Evolutionary conservation across 2,329 filamentous ascomycete genomes (phyloP).

Genomic region (Fusarium pilosicola): DNA sequence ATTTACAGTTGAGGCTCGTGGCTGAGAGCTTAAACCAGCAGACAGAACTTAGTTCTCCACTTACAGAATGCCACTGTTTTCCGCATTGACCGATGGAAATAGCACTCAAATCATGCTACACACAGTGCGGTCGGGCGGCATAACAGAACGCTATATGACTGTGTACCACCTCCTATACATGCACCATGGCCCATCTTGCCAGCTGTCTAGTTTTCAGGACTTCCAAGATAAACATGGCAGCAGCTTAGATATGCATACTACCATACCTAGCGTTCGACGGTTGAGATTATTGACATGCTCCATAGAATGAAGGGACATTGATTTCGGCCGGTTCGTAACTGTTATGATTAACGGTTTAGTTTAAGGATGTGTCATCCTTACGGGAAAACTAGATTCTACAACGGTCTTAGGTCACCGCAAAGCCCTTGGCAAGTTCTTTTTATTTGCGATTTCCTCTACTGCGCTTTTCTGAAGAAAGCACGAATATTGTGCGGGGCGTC

Average conservation of each 20-base stretch:
- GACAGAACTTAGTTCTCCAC: background rate
- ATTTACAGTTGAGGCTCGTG: too few species aligned
- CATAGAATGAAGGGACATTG: background rate
- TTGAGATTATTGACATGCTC: too few species aligned
- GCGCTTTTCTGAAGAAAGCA: too few species aligned
- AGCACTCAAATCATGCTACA: background rate
- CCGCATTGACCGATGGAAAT: fast-evolving
- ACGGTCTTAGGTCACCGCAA: fast-evolving
- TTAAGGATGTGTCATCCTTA: fast-evolving
- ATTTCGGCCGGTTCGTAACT: fast-evolving
- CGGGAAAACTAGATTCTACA: fast-evolving
- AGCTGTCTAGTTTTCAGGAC: background rate
- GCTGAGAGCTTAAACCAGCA: too few species aligned
- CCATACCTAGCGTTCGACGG: background rate
- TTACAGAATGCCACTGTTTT: too few species aligned
- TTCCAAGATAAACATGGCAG: background rate
- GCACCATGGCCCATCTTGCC: background rate
- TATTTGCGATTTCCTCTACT: too few species aligned
- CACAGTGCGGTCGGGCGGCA: fast-evolving
- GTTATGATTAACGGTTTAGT: fast-evolving
- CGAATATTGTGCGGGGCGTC: too few species aligned
- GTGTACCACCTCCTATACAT: background rate
- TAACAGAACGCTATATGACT: fast-evolving
- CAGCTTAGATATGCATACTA: background rate
- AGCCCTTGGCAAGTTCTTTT: background rate